Percentiles rank a stretch among this genome's conserved stretches.
Evolutionary conservation across 2,329 filamentous ascomycete genomes (phyloP).

Genomic region (Tetracladium maxilliforme): DNA sequence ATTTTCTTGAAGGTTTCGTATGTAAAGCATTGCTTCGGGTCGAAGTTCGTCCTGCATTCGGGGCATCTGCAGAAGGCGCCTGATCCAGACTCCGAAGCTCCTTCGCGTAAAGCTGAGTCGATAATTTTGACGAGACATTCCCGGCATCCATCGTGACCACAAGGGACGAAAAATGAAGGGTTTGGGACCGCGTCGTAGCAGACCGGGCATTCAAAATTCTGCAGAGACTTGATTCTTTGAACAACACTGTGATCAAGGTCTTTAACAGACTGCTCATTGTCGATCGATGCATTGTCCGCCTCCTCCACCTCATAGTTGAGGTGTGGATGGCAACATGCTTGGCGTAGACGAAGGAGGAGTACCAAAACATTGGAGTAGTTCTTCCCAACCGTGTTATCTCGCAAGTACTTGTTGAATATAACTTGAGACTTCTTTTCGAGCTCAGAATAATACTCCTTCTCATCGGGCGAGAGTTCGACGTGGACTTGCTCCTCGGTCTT

Average conservation of each 20-base stretch:
- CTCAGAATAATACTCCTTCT: constrained; percentile 47
- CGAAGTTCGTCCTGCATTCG: constrained; percentile 54
- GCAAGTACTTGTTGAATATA: constrained; percentile 64
- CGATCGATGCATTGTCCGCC: constrained; percentile 51
- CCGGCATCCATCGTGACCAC: constrained; percentile 66
- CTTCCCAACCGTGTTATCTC: constrained; percentile 48
- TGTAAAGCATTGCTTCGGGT: constrained; percentile 57
- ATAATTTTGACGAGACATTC: constrained; percentile 61
- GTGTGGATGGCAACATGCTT: constrained; percentile 67
- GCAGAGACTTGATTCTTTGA: constrained; percentile 42
- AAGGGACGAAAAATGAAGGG: constrained; percentile 66
- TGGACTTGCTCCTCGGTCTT: constrained; percentile 47
- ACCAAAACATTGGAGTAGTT: constrained; percentile 73
- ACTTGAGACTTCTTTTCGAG: constrained; percentile 54
- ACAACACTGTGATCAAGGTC: constrained; percentile 74
- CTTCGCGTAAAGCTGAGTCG: no score
- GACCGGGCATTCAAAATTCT: constrained; percentile 65
- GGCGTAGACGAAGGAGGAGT: constrained; percentile 63
- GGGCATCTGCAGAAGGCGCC: constrained; percentile 40
- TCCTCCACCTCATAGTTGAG: constrained; percentile 50
- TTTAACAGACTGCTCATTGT: constrained; percentile 45
- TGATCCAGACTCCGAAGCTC: no score
- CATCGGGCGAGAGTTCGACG: constrained; percentile 52
- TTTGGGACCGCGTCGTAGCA: constrained; percentile 67
- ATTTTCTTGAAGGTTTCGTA: constrained; percentile 60